A percentile compares a stretch with the other conserved stretches of the same genome.
These are phyloP conservation scores for Gnomoniopsis smithogilvyi DNA, from an alignment of 2,329 filamentous ascomycete genomes.

Conservation along the genomic window DNA sequence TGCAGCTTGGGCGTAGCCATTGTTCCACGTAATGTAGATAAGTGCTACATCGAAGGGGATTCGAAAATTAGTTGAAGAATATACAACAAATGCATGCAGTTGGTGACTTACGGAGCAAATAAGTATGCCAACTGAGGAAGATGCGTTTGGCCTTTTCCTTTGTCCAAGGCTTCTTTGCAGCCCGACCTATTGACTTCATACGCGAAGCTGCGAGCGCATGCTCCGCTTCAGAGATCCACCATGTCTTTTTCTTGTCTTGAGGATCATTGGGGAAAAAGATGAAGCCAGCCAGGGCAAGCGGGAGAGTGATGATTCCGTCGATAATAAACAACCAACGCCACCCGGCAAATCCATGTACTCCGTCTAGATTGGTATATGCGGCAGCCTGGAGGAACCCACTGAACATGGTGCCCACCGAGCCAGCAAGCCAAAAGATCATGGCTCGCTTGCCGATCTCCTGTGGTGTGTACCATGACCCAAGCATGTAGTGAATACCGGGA, in stretches of 20 bases:
- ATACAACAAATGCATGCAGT: neutral
- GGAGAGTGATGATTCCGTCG: conserved; percentile 50
- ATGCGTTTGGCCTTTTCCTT: conserved; percentile 31
- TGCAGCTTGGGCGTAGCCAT: conserved; percentile 29
- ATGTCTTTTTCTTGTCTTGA: conserved; percentile 31
- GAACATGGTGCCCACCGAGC: conserved; percentile 58
- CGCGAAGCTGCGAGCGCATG: conserved; percentile 31
- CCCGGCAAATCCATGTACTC: conserved; percentile 40
- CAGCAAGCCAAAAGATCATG: conserved; percentile 60
- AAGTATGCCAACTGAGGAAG: conserved; percentile 36
- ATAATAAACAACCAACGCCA: conserved; percentile 48
- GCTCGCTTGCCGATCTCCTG: conserved; percentile 60
- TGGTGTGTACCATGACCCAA: conserved; percentile 56
- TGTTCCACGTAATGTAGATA: conserved; percentile 37
- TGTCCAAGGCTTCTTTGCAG: conserved; percentile 33
- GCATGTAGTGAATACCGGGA: conserved; percentile 36
- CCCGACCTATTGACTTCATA: conserved; percentile 33
- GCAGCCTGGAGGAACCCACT: conserved; percentile 54
- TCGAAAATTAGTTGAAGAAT: neutral
- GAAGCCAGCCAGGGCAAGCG: conserved; percentile 49
- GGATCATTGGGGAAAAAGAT: conserved; percentile 49
- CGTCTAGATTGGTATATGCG: conserved; percentile 35
- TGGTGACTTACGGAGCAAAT: conserved; percentile 29
- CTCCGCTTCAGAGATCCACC: conserved; percentile 32
- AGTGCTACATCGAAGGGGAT: conserved; percentile 21